These are phyloP conservation scores for Kodamaea plutei DNA, from an alignment of 1,139 yeast species.

Conservation along the genomic window DNA sequence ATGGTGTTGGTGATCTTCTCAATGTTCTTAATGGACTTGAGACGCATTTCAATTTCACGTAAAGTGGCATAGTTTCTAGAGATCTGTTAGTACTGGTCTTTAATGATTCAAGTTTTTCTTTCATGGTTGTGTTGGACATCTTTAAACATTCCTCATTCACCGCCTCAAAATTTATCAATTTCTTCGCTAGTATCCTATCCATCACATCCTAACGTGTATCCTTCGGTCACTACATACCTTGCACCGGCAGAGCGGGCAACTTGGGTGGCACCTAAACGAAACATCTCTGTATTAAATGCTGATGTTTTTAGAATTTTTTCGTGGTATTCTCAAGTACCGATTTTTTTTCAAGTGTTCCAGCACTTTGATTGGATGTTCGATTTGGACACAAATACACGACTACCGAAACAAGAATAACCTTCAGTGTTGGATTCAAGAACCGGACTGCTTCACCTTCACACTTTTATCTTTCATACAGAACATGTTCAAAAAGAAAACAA, in stretches of 20 bases:
- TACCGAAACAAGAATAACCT: no score
- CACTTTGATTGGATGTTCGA: constrained; percentile 12
- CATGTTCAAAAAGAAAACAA: no score
- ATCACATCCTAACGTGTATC: neutral
- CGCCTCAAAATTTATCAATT: no score
- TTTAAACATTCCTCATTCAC: constrained; percentile 1
- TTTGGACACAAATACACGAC: constrained; percentile 7
- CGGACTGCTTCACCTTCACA: no score
- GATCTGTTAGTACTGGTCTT: constrained; percentile 18
- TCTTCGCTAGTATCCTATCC: no score
- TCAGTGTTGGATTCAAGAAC: no score
- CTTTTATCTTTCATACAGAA: no score
- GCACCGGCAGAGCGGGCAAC: constrained; percentile 57
- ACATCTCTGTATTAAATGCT: constrained; percentile 37
- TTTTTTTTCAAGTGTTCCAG: constrained; percentile 8
- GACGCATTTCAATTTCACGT: constrained; percentile 97
- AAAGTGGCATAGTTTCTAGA: constrained; percentile 91
- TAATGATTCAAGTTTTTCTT: neutral
- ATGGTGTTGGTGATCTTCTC: constrained; percentile 99
- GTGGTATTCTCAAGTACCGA: constrained; percentile 6
- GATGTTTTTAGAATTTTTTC: constrained; percentile 11
- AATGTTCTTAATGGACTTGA: constrained; percentile 96
- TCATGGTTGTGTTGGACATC: constrained; percentile 1
- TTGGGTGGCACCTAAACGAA: constrained; percentile 62
- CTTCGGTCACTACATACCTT: constrained; percentile 40